Evolutionary conservation across 768 basidiomycete genomes (phyloP).

Genomic region (Podaxis rugospora): DNA sequence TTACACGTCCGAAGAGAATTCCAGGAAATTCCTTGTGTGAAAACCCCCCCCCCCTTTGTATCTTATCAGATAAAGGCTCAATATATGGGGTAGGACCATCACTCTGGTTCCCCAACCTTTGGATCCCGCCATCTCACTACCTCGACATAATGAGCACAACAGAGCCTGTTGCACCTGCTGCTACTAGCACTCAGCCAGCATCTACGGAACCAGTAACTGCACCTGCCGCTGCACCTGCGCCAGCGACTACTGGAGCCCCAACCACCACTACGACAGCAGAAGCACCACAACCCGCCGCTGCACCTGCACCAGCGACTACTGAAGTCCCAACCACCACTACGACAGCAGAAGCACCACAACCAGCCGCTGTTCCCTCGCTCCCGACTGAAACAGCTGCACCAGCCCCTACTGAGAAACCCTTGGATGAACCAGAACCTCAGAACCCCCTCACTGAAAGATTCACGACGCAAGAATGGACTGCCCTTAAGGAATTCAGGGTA

Average conservation of each 20-base stretch:
- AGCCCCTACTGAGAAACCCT: conserved; percentile 15
- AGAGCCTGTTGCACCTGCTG: neutral
- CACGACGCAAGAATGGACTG: conserved; percentile 67
- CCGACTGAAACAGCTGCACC: conserved; percentile 12
- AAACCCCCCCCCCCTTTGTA: conserved; percentile 14
- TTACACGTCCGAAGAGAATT: neutral
- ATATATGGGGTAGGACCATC: neutral
- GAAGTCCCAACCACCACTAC: conserved; percentile 13
- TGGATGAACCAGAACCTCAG: conserved; percentile 49
- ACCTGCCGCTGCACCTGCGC: conserved; percentile 6
- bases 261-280: conserved; percentile 16
- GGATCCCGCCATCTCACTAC: neutral
- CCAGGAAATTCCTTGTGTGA: neutral
- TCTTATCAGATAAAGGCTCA: conserved; percentile 21
- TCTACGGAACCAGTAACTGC: neutral
- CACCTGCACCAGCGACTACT: conserved; percentile 14
- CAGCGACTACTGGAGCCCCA: conserved; percentile 11
- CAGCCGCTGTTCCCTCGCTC: conserved; percentile 12
- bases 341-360: conserved; percentile 16
- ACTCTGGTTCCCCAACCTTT: neutral
- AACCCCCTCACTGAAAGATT: conserved; percentile 67
- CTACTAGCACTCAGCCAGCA: neutral
- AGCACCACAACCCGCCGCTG: conserved; percentile 10
- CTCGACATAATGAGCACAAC: neutral
- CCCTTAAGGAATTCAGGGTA: conserved; percentile 66